Conservation (phyloP, 1,284 basidiomycete species). For the Ustilago vetiveriae region DNA sequence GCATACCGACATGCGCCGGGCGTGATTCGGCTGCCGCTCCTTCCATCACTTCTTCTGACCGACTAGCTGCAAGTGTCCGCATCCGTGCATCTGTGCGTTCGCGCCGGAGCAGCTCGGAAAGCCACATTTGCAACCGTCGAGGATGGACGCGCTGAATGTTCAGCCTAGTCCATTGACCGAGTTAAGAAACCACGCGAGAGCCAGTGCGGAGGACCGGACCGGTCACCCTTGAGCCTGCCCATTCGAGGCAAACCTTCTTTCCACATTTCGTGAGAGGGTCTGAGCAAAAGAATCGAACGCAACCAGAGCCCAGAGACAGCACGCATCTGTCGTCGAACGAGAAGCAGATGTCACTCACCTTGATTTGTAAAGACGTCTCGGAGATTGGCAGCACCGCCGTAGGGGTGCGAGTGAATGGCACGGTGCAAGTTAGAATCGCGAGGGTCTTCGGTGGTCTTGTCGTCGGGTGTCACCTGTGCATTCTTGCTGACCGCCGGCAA, state of each 20-base stretch:
- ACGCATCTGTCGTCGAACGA: too few relatives aligned
- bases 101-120: slow-evolving; percentile 27
- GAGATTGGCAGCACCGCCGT: slow-evolving; percentile 56
- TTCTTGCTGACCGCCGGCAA: slow-evolving; percentile 16
- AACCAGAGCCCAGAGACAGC: too few relatives aligned
- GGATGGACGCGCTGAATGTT: neutral
- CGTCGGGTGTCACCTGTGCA: slow-evolving; percentile 43
- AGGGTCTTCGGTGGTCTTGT: slow-evolving; percentile 54
- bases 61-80: slow-evolving; percentile 7
- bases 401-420: slow-evolving; percentile 46
- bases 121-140: neutral
- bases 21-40: neutral
- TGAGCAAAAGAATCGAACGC: neutral
- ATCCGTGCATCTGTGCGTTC: slow-evolving; percentile 5
- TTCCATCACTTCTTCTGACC: slow-evolving; percentile 14
- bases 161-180: slow-evolving; percentile 11
- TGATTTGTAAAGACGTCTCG: slow-evolving; percentile 62
- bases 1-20: slow-evolving; percentile 7
- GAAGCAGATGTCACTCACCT: slow-evolving; percentile 44
- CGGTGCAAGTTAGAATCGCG: slow-evolving; percentile 49
- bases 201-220: slow-evolving; percentile 7
- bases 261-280: too few relatives aligned
- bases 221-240: slow-evolving; percentile 1
- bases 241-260: too few relatives aligned
- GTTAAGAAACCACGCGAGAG: neutral